phyloP scores from a whole-genome alignment of 176 grass and related monocot genomes.

The Eragrostis nindensis region DNA sequence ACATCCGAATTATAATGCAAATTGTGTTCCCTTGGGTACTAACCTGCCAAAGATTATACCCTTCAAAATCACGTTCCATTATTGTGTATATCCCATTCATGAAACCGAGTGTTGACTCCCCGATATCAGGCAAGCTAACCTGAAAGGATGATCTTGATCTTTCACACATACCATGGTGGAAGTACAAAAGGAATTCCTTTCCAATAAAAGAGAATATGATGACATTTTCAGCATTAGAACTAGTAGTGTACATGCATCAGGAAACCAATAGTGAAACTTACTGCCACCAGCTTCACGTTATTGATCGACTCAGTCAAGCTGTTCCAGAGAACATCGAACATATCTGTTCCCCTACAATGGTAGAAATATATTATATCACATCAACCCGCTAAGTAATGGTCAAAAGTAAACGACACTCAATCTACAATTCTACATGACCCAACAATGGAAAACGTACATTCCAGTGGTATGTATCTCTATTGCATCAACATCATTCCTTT shows the following conservation, averaged over 20 bases:
- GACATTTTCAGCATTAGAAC: constrained; percentile 30
- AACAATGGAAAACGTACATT: constrained; percentile 54
- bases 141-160: constrained; percentile 39
- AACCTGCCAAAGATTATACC: constrained; percentile 98
- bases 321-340: constrained; percentile 81
- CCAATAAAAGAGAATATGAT: background rate
- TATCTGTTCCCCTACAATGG: constrained; percentile 64
- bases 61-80: constrained; percentile 53
- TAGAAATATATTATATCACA: constrained; percentile 27
- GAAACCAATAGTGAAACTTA: constrained; percentile 53
- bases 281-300: constrained; percentile 74
- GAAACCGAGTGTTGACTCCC: constrained; percentile 57
- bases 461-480: constrained; percentile 93
- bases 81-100: constrained; percentile 67
- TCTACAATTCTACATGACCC: background rate
- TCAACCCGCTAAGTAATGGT: background rate
- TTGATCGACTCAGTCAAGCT: constrained; percentile 64
- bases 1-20: background rate
- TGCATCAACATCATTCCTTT: constrained; percentile 80
- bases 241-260: background rate
- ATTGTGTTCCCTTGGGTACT: constrained; percentile 20
- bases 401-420: constrained; percentile 16
- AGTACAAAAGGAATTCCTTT: background rate
- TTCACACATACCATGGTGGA: constrained; percentile 2
- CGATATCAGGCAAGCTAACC: constrained; percentile 86